Percentiles rank a stretch among this genome's conserved stretches.
These are phyloP conservation scores for Stemphylium beticola DNA, from an alignment of 2,329 filamentous ascomycete species.

Conservation along the genomic window DNA sequence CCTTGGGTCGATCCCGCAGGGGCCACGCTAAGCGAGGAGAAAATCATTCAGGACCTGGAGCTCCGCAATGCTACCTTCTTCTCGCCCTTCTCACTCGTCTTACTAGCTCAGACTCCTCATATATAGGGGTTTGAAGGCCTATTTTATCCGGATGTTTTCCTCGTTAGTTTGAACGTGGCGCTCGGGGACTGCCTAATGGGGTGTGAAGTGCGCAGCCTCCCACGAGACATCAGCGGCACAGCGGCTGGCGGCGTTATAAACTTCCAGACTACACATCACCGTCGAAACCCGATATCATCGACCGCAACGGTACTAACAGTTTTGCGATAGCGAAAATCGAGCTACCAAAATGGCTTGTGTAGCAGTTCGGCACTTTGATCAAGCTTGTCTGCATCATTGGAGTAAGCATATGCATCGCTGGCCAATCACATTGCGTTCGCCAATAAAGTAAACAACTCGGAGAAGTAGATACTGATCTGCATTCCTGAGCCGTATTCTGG, in stretches of 20 bases:
- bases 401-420: background rate
- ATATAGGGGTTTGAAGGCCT: background rate
- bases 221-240: background rate
- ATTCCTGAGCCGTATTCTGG: background rate
- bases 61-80: background rate
- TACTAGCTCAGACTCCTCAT: background rate
- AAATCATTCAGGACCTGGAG: background rate
- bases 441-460: background rate
- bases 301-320: background rate
- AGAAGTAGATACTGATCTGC: too few species aligned
- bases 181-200: background rate
- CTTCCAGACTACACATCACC: background rate
- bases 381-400: background rate
- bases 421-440: background rate
- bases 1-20: constrained; percentile 1
- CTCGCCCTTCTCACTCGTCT: background rate
- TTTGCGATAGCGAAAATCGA: background rate
- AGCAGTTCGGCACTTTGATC: background rate
- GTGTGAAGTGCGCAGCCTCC: background rate
- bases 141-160: background rate
- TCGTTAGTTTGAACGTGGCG: background rate
- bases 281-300: background rate
- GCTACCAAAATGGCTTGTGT: background rate
- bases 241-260: constrained; percentile 1
- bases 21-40: background rate